These are phyloP conservation scores for Suhomyces kilbournensis DNA, from an alignment of 805 yeast genomes.

Conservation along the genomic window DNA sequence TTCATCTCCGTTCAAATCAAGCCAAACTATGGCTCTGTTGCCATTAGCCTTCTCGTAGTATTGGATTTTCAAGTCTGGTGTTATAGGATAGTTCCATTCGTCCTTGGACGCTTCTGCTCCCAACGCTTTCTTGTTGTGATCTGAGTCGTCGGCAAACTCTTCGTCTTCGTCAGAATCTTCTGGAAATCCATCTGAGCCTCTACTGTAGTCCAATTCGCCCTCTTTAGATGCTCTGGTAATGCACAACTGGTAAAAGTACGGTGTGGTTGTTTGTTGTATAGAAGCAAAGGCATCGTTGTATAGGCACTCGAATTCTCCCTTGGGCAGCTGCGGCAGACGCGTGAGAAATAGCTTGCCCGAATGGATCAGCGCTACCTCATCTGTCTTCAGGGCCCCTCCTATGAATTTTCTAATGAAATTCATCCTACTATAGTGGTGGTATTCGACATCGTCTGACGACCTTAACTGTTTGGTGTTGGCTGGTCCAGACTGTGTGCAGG, in stretches of 20 bases:
- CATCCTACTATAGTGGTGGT: conserved; percentile 38
- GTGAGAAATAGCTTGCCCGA: conserved; percentile 75
- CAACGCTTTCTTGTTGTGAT: conserved; percentile 14
- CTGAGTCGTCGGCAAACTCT: conserved; percentile 24
- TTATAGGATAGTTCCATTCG: conserved; percentile 70
- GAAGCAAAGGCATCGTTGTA: conserved; percentile 77
- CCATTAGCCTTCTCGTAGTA: conserved; percentile 53
- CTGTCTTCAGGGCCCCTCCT: conserved; percentile 48
- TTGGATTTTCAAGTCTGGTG: conserved; percentile 56
- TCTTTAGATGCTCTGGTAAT: conserved; percentile 68
- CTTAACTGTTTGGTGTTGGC: neutral
- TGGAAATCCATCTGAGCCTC: conserved; percentile 34
- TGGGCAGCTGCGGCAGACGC: conserved; percentile 76
- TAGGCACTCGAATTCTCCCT: conserved; percentile 79
- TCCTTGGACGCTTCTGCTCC: conserved; percentile 38
- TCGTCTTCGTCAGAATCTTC: conserved; percentile 47
- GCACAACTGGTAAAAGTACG: conserved; percentile 66
- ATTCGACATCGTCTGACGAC: neutral
- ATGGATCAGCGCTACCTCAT: conserved; percentile 66
- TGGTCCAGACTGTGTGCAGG: neutral
- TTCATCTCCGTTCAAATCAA: conserved; percentile 77
- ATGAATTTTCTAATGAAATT: conserved; percentile 68
- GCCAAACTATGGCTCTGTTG: conserved; percentile 67
- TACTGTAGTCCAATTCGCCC: conserved; percentile 52
- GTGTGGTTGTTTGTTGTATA: conserved; percentile 64